Evolutionary conservation across 2,329 filamentous ascomycete genomes (phyloP).

Genomic region (Penicillium hesseltinei): DNA sequence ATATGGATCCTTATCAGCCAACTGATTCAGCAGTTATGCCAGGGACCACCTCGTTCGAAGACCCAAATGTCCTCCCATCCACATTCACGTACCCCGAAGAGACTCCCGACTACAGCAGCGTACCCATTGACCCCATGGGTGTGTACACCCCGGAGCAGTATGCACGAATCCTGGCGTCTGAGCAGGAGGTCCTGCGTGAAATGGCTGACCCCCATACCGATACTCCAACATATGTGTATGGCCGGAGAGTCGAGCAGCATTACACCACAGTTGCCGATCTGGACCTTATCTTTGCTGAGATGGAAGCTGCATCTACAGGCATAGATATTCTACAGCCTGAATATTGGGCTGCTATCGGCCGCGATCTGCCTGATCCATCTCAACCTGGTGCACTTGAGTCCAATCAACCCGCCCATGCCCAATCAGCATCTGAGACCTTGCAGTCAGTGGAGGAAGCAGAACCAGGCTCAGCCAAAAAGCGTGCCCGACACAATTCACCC

Average conservation of each 20-base stretch:
- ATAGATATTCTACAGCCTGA: neutral
- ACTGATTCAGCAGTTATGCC: neutral
- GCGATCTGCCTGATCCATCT: neutral
- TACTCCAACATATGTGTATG: neutral
- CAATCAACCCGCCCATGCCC: neutral
- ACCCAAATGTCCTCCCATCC: neutral
- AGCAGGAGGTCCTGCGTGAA: neutral
- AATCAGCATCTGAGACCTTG: neutral
- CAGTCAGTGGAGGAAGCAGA: neutral
- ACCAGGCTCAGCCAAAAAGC: neutral
- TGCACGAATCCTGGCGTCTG: neutral
- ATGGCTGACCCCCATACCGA: neutral
- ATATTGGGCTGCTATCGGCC: neutral
- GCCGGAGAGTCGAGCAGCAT: neutral
- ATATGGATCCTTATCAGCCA: neutral
- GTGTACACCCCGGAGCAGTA: neutral
- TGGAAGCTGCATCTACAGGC: neutral
- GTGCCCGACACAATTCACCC: neutral
- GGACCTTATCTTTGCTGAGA: neutral
- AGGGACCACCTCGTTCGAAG: neutral
- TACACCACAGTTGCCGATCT: neutral
- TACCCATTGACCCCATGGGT: neutral
- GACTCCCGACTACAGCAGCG: no score
- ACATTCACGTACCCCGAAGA: neutral
- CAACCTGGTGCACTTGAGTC: neutral